Evolutionary conservation across 78 protist genomes (phyloP), one percentile per base, ranked within the genome.

Genomic region (Chrysochromulina tobinii): DNA sequence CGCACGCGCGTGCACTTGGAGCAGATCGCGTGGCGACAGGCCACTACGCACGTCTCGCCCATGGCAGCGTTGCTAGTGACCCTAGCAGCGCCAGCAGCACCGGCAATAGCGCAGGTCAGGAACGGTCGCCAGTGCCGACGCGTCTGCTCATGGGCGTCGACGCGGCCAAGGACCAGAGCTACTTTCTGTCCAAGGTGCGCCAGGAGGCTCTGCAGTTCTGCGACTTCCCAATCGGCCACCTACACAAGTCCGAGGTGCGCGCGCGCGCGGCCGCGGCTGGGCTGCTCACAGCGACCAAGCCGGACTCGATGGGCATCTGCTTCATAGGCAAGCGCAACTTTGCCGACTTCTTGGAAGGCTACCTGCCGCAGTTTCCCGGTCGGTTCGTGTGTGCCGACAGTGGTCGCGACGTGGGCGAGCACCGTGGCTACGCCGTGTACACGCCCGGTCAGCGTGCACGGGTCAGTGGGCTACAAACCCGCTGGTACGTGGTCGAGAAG

Each of bases 281-380:
- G 27, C 79, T 89, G 53, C 88, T 58, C 51, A 25, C 89, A 7
- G 95, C 95, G 4, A 12, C 11, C 27, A 94, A 91, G 85, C 17
- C 25, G 38, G 95, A 94, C 25, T 88, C 92, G 59, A 89, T 66
- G 57, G 97, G 97, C 54, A 94, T 96, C 23, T 96, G 97, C 92
- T 96, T 96, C 72, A 94, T 96, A 21, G 97, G 97, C 8, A 94
- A 94, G 72, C 89, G 93, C n/a, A 61, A 67, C 55, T 88, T 88
- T 14, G 6, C 6, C 17, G 51, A 38, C 83, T 88, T 88, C 91
- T 14, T 88, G 61, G 2, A 7, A 8, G 55, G 9, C 54, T 88
- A 67, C 79, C 53, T 88, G 17, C 84, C 12, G 83, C n/a, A 50
- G 18, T 1, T 21, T 1, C 54, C n/a, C 27, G 83, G 83, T 4